Conservation (phyloP, 768 basidiomycete genomes). For the Naematelia aurantialba region DNA sequence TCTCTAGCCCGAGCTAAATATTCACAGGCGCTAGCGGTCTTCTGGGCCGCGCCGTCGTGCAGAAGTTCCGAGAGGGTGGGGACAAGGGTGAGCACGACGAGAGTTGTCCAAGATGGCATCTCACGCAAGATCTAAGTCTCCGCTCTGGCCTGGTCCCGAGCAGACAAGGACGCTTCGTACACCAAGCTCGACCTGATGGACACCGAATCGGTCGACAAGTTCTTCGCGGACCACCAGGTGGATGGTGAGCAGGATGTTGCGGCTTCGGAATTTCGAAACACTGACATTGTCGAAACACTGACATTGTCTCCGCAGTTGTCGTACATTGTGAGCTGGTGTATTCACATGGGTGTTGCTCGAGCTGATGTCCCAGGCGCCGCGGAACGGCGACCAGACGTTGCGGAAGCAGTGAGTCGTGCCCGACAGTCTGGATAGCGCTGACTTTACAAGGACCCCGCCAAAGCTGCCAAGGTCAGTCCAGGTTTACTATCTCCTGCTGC, state of each 20-base stretch:
- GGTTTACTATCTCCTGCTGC: neutral
- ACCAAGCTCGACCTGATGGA: constrained; percentile 68
- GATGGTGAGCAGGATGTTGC: constrained; percentile 63
- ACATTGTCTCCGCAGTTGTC: constrained; percentile 57
- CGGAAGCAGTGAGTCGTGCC: constrained; percentile 65
- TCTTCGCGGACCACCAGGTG: constrained; percentile 62
- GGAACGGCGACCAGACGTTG: constrained; percentile 86
- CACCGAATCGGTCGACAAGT: constrained; percentile 56
- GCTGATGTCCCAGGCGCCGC: constrained; percentile 58
- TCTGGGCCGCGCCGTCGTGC: constrained; percentile 72
- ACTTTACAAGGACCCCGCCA: constrained; percentile 63
- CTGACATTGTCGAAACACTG: neutral
- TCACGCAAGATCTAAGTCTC: no score
- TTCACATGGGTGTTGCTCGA: no score
- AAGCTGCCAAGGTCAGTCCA: constrained; percentile 59
- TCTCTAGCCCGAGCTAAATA: neutral
- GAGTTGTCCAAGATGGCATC: no score
- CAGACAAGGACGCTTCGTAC: constrained; percentile 53
- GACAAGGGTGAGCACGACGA: constrained; percentile 42
- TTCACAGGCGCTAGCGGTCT: constrained; percentile 84
- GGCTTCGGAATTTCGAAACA: no score
- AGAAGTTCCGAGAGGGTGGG: constrained; percentile 57
- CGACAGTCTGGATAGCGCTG: neutral
- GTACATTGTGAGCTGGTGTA: constrained; percentile 63
- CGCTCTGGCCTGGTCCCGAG: constrained; percentile 70